Evolutionary conservation across 2,329 filamentous ascomycete genomes (phyloP).

Genomic region (Xylaria sp.): DNA sequence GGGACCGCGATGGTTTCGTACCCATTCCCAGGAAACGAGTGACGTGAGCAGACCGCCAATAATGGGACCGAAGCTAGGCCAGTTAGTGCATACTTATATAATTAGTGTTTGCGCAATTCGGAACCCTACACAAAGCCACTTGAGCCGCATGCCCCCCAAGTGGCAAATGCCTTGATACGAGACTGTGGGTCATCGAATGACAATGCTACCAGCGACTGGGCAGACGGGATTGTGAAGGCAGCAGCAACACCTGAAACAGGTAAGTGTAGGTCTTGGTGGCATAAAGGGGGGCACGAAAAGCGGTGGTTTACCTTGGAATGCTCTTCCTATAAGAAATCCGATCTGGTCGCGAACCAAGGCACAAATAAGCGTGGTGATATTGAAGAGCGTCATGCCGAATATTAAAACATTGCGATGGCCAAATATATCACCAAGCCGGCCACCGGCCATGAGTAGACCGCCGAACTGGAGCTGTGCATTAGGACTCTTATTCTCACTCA

Average conservation of each 20-base stretch:
- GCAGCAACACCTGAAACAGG: not conserved
- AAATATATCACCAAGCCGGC: conserved; percentile 3
- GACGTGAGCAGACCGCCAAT: conserved; percentile 8
- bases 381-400: conserved; percentile 9
- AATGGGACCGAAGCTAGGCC: not conserved
- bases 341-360: not conserved
- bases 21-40: conserved; percentile 12
- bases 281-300: too few relatives aligned
- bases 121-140: conserved; percentile 12
- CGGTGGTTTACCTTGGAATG: conserved; percentile 8
- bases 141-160: conserved; percentile 4
- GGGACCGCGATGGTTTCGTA: not conserved
- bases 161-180: conserved; percentile 4
- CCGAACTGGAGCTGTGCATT: not conserved
- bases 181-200: conserved; percentile 6
- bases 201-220: conserved; percentile 5
- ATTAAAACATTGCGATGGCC: conserved; percentile 2
- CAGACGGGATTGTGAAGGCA: conserved; percentile 6
- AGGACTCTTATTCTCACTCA: too few relatives aligned
- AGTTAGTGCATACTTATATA: not conserved
- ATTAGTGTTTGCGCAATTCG: too few relatives aligned
- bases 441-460: not conserved
- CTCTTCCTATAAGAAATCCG: conserved; percentile 5
- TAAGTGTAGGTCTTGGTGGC: too few relatives aligned
- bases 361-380: not conserved